Conservation (phyloP, 2,329 filamentous ascomycete genomes). For the Tympanopsis confertula region DNA sequence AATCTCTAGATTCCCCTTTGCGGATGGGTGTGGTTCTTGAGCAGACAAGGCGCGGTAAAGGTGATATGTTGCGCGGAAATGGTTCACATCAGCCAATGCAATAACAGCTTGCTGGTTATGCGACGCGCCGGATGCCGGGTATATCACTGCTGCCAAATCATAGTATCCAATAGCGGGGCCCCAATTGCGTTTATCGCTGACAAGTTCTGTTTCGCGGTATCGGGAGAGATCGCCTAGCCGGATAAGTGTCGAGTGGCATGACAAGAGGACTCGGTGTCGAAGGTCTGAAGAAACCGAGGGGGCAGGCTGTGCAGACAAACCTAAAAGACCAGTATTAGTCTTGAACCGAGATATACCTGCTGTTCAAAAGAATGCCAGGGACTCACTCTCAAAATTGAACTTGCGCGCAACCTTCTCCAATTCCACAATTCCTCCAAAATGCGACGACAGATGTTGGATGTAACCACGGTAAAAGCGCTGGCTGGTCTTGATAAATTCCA, state of each 20-base stretch:
- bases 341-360: conserved; percentile 17
- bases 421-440: conserved; percentile 38
- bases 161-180: conserved; percentile 52
- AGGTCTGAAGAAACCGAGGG: conserved; percentile 18
- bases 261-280: conserved; percentile 30
- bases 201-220: conserved; percentile 39
- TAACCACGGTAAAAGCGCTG: conserved; percentile 50
- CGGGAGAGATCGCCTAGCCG: conserved; percentile 53
- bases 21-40: conserved; percentile 39
- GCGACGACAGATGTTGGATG: conserved; percentile 40
- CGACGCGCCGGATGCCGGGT: conserved; percentile 42
- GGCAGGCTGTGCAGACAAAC: not conserved
- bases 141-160: conserved; percentile 41
- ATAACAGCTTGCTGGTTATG: conserved; percentile 54
- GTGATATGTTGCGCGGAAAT: conserved; percentile 48
- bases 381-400: conserved; percentile 29
- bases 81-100: conserved; percentile 41
- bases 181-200: conserved; percentile 45
- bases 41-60: conserved; percentile 47
- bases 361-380: conserved; percentile 9
- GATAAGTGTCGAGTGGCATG: conserved; percentile 47
- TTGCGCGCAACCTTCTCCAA: conserved; percentile 39
- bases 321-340: not conserved
- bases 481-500: conserved; percentile 51
- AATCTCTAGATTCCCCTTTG: conserved; percentile 41